phyloP scores from a whole-genome alignment of 371 early-diverging fungal species.

The Mortierella sp. region DNA sequence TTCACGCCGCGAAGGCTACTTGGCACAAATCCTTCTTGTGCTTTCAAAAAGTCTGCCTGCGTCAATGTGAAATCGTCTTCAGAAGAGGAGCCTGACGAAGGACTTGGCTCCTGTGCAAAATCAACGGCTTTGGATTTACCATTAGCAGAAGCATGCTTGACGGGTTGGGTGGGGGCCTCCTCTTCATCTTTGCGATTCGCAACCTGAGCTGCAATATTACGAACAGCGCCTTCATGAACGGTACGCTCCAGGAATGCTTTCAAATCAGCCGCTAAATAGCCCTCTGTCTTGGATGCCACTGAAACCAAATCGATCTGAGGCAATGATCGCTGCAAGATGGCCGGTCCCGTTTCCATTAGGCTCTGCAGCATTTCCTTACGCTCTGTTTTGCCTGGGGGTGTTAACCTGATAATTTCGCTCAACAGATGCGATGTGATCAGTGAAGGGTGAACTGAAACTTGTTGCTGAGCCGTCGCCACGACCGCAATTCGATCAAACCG shows the following conservation, averaged over 20 bases:
- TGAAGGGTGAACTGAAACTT: conserved; percentile 73
- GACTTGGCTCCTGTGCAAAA: not conserved
- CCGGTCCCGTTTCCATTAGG: conserved; percentile 45
- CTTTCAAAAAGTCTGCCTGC: conserved; percentile 78
- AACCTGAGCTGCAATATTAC: conserved; percentile 64
- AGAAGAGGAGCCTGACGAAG: conserved; percentile 5
- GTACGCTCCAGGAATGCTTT: conserved; percentile 84
- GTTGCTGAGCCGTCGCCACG: conserved; percentile 80
- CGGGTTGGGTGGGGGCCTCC: not conserved
- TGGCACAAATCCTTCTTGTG: conserved; percentile 86
- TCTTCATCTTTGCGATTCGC: conserved; percentile 28
- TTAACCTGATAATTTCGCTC: conserved; percentile 73
- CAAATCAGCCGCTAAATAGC: conserved; percentile 89
- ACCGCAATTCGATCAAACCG: conserved; percentile 68
- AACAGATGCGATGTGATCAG: conserved; percentile 76
- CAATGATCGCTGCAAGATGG: conserved; percentile 58
- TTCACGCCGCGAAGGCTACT: conserved; percentile 86
- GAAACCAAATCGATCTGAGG: conserved; percentile 74
- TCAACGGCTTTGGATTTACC: conserved; percentile 1
- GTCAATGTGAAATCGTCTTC: conserved; percentile 58
- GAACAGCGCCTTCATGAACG: conserved; percentile 84
- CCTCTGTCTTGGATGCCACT: conserved; percentile 88
- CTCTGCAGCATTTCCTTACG: conserved; percentile 65
- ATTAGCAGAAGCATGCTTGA: not conserved
- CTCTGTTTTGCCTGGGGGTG: conserved; percentile 77